Conservation (phyloP, 345 rosid species). For the Hibiscus mutabilis region DNA sequence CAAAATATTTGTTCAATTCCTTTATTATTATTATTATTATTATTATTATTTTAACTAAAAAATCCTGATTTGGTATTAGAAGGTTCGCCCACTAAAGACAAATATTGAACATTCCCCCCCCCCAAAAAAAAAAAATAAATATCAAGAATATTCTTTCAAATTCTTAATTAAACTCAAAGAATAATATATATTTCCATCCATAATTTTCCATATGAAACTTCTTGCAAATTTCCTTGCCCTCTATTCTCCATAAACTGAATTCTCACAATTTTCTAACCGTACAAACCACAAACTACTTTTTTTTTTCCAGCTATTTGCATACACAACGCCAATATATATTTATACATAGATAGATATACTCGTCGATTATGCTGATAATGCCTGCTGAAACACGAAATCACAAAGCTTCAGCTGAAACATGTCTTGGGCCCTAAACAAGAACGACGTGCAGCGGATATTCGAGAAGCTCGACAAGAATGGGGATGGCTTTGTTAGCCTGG, state of each 20-base stretch:
- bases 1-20: no score
- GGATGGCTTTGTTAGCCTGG: slow-evolving; percentile 56
- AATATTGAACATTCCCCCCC: no score
- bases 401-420: slow-evolving; percentile 2
- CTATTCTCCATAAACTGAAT: background rate
- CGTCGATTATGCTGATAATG: background rate
- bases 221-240: background rate
- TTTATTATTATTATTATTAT: no score
- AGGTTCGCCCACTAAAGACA: no score
- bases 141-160: no score
- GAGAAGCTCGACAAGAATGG: slow-evolving; percentile 59
- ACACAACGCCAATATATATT: background rate
- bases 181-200: no score
- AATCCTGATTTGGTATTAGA: no score
- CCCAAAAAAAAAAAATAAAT: no score
- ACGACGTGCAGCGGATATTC: slow-evolving; percentile 57
- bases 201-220: background rate
- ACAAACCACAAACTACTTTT: background rate
- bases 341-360: background rate
- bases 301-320: background rate
- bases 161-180: no score
- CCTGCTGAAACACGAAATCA: background rate
- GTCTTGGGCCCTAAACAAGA: slow-evolving; percentile 29
- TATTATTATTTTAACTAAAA: no score
- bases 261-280: background rate